Conservation (phyloP, 768 basidiomycete species). For the Paxillus ammoniavirescens region DNA sequence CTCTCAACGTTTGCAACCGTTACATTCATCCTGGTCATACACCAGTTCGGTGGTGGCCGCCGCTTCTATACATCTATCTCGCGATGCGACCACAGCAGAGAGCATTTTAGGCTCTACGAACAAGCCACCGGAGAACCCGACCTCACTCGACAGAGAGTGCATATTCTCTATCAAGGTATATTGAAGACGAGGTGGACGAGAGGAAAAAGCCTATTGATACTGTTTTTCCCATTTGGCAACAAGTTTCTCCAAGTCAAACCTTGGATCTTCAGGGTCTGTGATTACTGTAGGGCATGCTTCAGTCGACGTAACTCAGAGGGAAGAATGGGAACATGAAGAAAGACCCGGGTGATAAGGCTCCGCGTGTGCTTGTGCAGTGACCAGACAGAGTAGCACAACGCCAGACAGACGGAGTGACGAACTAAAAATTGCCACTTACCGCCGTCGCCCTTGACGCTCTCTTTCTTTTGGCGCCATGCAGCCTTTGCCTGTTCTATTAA, state of each 20-base stretch:
- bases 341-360: constrained; percentile 1
- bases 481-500: constrained; percentile 85
- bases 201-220: constrained; percentile 44
- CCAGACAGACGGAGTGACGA: background rate
- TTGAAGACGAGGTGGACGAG: constrained; percentile 14
- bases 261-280: constrained; percentile 92
- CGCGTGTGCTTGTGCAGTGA: background rate
- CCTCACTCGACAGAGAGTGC: constrained; percentile 12
- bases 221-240: constrained; percentile 73
- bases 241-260: constrained; percentile 94
- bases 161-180: constrained; percentile 29
- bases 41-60: background rate
- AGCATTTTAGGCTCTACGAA: background rate
- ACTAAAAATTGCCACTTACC: constrained; percentile 43
- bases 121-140: constrained; percentile 1
- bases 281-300: constrained; percentile 55
- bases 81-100: background rate
- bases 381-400: background rate
- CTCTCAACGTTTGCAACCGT: background rate
- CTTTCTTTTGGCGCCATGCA: constrained; percentile 83
- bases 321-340: background rate
- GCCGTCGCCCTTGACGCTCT: constrained; percentile 47
- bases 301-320: constrained; percentile 8
- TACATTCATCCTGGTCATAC: background rate
- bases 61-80: constrained; percentile 3